Percentiles rank a stretch among this genome's conserved stretches.
phyloP scores from a whole-genome alignment of 176 grass and related monocot species.

The Tillandsia leiboldiana region DNA sequence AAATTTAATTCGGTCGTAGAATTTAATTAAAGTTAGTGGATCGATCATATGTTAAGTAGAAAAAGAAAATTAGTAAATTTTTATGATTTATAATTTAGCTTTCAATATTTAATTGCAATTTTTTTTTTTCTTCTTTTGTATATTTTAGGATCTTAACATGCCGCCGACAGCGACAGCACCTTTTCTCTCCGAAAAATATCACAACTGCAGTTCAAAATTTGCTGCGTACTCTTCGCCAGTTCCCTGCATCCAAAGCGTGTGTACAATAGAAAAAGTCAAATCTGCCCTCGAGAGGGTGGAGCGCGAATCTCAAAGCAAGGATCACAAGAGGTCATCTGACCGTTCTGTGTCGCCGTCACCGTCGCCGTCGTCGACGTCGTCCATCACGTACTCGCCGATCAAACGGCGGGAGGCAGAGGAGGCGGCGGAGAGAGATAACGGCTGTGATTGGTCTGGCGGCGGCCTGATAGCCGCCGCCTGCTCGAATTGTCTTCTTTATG shows the following conservation, averaged over 20 bases:
- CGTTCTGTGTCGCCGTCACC: constrained; percentile 17
- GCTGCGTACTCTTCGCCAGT: neutral
- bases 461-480: constrained; percentile 78
- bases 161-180: constrained; percentile 28
- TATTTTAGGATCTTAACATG: constrained; percentile 29
- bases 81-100: neutral
- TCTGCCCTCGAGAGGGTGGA: constrained; percentile 65
- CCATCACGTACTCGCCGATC: constrained; percentile 46
- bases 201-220: neutral
- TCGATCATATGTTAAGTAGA: too few species aligned
- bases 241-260: constrained; percentile 72
- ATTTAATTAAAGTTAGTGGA: too few species aligned
- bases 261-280: constrained; percentile 80
- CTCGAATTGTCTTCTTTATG: constrained; percentile 83
- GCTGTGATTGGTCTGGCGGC: constrained; percentile 39
- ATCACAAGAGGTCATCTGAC: neutral
- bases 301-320: constrained; percentile 46
- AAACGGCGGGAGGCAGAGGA: constrained; percentile 27
- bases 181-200: neutral
- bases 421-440: constrained; percentile 51
- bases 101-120: neutral
- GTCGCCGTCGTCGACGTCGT: constrained; percentile 58
- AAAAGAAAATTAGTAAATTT: too few species aligned
- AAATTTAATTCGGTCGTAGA: too few species aligned
- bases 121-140: too few species aligned